Conservation (phyloP, 2,329 filamentous ascomycete genomes). For the Calonectria naviculata region DNA sequence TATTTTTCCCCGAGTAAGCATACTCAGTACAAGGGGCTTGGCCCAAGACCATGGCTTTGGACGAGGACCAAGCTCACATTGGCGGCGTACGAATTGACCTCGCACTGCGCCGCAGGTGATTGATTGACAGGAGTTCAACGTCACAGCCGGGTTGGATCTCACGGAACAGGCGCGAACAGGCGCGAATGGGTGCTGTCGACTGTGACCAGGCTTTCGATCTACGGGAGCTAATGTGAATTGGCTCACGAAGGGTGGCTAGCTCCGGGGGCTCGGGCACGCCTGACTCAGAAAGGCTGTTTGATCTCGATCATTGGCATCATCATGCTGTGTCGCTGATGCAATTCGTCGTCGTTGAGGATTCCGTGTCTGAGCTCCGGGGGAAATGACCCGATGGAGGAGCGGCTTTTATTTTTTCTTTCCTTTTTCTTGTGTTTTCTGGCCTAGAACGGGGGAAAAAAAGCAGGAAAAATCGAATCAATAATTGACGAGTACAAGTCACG, state of each 20-base stretch:
- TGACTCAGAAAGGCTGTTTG: not conserved
- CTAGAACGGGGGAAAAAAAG: not conserved
- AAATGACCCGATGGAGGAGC: not conserved
- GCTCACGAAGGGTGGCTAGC: not conserved
- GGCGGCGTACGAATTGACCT: constrained; percentile 2
- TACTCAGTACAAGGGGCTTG: not conserved
- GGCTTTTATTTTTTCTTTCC: not conserved
- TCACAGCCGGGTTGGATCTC: not conserved
- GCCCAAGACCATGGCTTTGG: constrained; percentile 7
- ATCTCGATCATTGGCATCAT: constrained; percentile 8
- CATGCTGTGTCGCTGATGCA: constrained; percentile 1
- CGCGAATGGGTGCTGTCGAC: not conserved
- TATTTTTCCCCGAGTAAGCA: not conserved
- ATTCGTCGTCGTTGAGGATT: not conserved
- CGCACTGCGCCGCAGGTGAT: not conserved
- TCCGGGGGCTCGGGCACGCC: not conserved
- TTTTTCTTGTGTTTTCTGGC: too few species aligned
- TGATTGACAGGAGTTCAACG: constrained; percentile 14
- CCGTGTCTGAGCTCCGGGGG: not conserved
- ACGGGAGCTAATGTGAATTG: not conserved
- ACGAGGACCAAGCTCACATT: not conserved
- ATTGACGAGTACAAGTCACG: too few species aligned
- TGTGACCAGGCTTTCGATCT: not conserved
- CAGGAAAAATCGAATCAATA: not conserved
- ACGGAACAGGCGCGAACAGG: not conserved